Base-by-base conservation (phyloP, 371 early-diverging fungal species). In the Saksenaea oblongispora region DNA sequence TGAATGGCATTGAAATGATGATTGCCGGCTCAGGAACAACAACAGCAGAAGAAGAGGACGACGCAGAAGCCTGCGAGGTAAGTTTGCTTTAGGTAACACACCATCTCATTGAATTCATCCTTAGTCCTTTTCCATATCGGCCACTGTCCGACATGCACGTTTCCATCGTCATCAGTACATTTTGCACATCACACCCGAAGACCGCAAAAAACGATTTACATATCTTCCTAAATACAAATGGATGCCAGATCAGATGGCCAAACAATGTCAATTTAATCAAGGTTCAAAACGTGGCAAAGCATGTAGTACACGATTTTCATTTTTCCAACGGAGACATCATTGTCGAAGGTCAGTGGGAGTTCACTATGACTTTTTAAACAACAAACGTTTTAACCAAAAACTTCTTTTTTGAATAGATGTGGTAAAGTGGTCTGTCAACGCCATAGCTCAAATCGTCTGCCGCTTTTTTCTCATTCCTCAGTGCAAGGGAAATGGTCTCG, bases 251-350 rank as follows among this genome's bases (percentile, higher is more conserved):
- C 62, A 71, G 27, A 56, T 65, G 11, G 62, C 70, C 1, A 37
- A 70, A 17, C 75, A 73, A 28, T 80, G 80, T 34, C 80, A 80
- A 41, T 74, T 73, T 63, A 54, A 63, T 18, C 54, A 56, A 24
- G 47, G 36, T 14, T 47, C 51, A 17, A 59, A 62, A 28, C 56
- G 47, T 0, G 51, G 63, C 15, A 31, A 35, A 36, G 39, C 57
- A 18, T 75, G 75, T 59, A 31, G 24, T 28, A 57, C 58, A 13
- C 58, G 60, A 15, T 80, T 80, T 47, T 42, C 67, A 2, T 69
- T 80, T 14, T 76, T 80, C 56, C 68, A 70, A 57, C 54, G 80
- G 44, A 71, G 64, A 34, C 80, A 80, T 70, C 80, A 80, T 60
- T 80, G 80, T 59, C 63, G 80, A 61, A 65, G 66, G 74, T 67